phyloP scores from a whole-genome alignment of 805 yeast species.

The Scheffersomyces ergatensis region DNA sequence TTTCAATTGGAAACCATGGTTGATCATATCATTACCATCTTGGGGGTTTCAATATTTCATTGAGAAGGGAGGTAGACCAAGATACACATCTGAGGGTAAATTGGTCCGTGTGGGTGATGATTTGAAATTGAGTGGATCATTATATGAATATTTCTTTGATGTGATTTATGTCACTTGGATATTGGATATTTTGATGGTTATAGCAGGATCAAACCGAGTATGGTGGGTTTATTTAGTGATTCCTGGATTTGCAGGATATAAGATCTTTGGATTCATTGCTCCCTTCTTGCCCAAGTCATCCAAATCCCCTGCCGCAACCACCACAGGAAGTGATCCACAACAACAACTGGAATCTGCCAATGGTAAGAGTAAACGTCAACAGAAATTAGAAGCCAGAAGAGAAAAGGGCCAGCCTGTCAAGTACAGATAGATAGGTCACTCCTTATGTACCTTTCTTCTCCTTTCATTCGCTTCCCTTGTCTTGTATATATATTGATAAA shows the following conservation, averaged over 20 bases:
- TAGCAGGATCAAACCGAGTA: conserved; percentile 55
- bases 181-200: conserved; percentile 50
- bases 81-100: conserved; percentile 37
- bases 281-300: conserved; percentile 10
- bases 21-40: conserved; percentile 35
- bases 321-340: neutral
- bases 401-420: conserved; percentile 21
- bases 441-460: too few species aligned
- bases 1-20: conserved; percentile 34
- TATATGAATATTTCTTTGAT: conserved; percentile 74
- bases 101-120: conserved; percentile 59
- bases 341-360: conserved; percentile 3
- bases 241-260: conserved; percentile 53
- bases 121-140: conserved; percentile 52
- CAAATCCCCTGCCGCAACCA: conserved; percentile 1
- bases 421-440: conserved; percentile 16
- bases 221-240: conserved; percentile 56
- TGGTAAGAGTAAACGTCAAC: conserved; percentile 24
- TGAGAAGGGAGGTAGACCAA: conserved; percentile 63
- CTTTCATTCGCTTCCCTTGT: too few species aligned
- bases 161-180: conserved; percentile 63
- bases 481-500: too few species aligned
- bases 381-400: conserved; percentile 24
- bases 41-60: conserved; percentile 48
- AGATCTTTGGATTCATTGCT: conserved; percentile 38